Percentiles rank a stretch among this genome's conserved stretches.
These are phyloP conservation scores for Apiospora kogelbergensis DNA, from an alignment of 2,329 filamentous ascomycete genomes.

Conservation along the genomic window DNA sequence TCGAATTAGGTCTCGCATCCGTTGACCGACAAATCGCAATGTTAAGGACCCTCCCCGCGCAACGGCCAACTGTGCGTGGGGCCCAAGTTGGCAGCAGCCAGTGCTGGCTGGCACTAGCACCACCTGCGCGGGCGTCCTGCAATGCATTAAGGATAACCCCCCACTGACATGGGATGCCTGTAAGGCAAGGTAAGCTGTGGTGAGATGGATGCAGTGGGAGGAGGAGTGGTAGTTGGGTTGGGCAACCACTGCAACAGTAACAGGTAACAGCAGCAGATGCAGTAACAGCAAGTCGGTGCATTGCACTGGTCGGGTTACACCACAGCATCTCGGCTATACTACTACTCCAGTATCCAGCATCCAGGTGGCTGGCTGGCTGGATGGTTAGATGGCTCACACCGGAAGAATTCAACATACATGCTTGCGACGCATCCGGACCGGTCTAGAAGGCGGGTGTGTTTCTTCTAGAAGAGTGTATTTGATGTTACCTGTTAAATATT, in stretches of 20 bases:
- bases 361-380: background rate
- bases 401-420: background rate
- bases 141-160: background rate
- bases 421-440: background rate
- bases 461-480: background rate
- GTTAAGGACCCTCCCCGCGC: background rate
- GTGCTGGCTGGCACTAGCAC: background rate
- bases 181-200: no score
- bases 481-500: constrained; percentile 7
- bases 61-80: background rate
- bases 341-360: background rate
- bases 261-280: background rate
- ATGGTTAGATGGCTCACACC: background rate
- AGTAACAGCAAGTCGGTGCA: background rate
- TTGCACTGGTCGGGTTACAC: background rate
- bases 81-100: background rate
- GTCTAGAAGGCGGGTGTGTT: background rate
- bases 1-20: no score
- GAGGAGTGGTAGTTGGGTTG: background rate
- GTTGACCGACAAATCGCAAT: constrained; percentile 3
- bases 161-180: background rate
- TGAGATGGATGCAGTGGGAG: no score
- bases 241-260: background rate
- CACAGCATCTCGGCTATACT: background rate
- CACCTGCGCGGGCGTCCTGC: background rate